These are phyloP conservation scores for Claviceps arundinis DNA, from an alignment of 2,329 filamentous ascomycete species.

Conservation along the genomic window DNA sequence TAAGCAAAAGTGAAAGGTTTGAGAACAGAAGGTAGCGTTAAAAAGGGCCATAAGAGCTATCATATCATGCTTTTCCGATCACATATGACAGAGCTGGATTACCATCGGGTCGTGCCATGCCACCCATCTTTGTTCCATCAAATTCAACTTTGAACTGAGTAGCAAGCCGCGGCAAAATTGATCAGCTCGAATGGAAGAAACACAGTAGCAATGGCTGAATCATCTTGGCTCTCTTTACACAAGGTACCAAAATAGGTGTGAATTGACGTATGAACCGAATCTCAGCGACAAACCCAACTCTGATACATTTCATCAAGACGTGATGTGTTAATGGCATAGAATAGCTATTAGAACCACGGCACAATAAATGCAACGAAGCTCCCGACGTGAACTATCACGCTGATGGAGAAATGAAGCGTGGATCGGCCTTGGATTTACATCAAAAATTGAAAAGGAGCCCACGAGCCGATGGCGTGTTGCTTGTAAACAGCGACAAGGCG, in stretches of 20 bases:
- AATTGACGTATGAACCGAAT: slow-evolving; percentile 13
- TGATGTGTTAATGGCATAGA: slow-evolving; percentile 43
- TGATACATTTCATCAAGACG: slow-evolving; percentile 39
- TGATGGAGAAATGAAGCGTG: slow-evolving; percentile 9
- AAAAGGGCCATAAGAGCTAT: too few species aligned
- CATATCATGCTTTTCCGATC: background rate
- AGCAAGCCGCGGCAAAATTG: slow-evolving; percentile 31
- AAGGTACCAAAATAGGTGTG: slow-evolving; percentile 42
- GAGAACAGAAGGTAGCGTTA: background rate
- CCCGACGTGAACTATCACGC: slow-evolving; percentile 16
- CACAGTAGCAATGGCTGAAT: slow-evolving; percentile 39
- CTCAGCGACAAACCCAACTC: slow-evolving; percentile 52
- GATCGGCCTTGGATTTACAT: slow-evolving; percentile 11
- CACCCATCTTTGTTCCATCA: slow-evolving; percentile 25
- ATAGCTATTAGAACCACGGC: slow-evolving; percentile 43
- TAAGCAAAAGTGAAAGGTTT: background rate
- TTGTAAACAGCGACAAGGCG: slow-evolving; percentile 31
- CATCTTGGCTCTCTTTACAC: slow-evolving; percentile 42
- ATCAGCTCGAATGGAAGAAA: slow-evolving; percentile 43
- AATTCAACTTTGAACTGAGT: slow-evolving; percentile 31
- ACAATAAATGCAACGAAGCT: slow-evolving; percentile 30
- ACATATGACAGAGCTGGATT: slow-evolving; percentile 14
- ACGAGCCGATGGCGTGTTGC: slow-evolving; percentile 34
- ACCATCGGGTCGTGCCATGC: slow-evolving; percentile 18
- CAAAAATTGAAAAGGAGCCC: background rate